phyloP scores from a whole-genome alignment of 441 rosid species.

The Isatis lusitanica region DNA sequence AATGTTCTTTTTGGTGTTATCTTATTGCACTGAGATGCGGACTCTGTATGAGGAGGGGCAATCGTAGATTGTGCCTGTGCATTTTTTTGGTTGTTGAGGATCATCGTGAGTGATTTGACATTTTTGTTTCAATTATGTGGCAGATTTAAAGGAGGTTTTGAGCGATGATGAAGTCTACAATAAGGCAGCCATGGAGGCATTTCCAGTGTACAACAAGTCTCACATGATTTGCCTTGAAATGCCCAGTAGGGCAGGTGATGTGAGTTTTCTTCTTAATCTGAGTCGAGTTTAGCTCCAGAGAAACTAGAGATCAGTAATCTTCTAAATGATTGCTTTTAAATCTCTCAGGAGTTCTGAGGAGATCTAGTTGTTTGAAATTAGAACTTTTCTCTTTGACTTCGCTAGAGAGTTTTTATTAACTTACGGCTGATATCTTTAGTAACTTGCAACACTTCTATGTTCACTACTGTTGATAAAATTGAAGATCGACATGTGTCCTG shows the following conservation, averaged over 20 bases:
- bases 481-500: not conserved
- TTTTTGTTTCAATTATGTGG: constrained; percentile 1
- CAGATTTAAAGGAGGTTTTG: constrained; percentile 81
- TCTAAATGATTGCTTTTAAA: not conserved
- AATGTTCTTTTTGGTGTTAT: not conserved
- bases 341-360: not conserved
- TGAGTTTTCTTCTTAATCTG: constrained; percentile 37
- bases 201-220: constrained; percentile 81
- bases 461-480: not conserved
- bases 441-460: not conserved
- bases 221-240: constrained; percentile 88
- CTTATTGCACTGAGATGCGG: constrained; percentile 1
- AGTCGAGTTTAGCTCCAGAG: not conserved
- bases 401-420: not conserved
- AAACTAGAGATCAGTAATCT: not conserved
- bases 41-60: not conserved
- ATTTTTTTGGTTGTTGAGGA: constrained; percentile 3
- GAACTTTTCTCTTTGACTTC: not conserved
- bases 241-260: constrained; percentile 70
- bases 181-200: constrained; percentile 81
- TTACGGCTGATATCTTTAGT: not conserved
- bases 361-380: not conserved
- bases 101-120: constrained; percentile 16
- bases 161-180: constrained; percentile 62
- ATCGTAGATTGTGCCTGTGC: not conserved